Evolutionary conservation across 108 stramenopile genomes (phyloP).

Genomic region (Hondaea fermentalgiana): DNA sequence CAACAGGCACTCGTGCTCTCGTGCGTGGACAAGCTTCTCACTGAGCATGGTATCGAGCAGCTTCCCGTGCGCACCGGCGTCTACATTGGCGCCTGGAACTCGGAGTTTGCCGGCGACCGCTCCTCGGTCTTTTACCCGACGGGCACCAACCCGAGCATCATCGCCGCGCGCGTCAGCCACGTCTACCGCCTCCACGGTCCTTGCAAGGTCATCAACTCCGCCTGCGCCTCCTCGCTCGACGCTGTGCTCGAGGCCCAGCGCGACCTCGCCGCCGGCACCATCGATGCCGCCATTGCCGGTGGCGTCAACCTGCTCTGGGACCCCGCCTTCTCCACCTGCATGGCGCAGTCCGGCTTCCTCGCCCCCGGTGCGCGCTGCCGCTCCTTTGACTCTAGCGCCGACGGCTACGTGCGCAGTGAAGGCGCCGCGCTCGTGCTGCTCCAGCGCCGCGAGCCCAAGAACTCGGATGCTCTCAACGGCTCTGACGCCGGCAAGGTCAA

Average conservation of each 20-base stretch:
- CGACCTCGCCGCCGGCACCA: not conserved
- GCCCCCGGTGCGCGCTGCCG: not conserved
- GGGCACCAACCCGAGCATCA: not conserved
- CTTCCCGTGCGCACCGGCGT: not conserved
- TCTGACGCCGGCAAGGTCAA: too few relatives aligned
- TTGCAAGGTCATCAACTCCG: not conserved
- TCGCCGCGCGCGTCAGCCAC: not conserved
- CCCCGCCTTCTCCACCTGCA: not conserved
- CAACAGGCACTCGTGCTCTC: not conserved
- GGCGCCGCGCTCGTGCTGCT: constrained; percentile 19
- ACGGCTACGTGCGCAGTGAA: constrained; percentile 27
- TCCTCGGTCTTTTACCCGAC: constrained; percentile 2
- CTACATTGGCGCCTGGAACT: not conserved
- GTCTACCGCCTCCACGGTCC: constrained; percentile 6
- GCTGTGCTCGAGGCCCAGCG: not conserved
- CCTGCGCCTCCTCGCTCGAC: not conserved
- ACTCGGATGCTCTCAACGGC: too few relatives aligned
- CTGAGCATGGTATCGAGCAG: not conserved
- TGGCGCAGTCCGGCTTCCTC: constrained; percentile 4
- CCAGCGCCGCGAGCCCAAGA: not conserved
- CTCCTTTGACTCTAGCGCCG: constrained; percentile 16
- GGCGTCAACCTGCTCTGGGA: constrained; percentile 7
- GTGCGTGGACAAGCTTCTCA: not conserved
- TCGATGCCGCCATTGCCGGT: not conserved
- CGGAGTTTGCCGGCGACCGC: not conserved